A percentile compares a stretch with the other conserved stretches of the same genome.
Evolutionary conservation across 1,139 yeast species (phyloP).

Genomic region (Protomyces inouyei): DNA sequence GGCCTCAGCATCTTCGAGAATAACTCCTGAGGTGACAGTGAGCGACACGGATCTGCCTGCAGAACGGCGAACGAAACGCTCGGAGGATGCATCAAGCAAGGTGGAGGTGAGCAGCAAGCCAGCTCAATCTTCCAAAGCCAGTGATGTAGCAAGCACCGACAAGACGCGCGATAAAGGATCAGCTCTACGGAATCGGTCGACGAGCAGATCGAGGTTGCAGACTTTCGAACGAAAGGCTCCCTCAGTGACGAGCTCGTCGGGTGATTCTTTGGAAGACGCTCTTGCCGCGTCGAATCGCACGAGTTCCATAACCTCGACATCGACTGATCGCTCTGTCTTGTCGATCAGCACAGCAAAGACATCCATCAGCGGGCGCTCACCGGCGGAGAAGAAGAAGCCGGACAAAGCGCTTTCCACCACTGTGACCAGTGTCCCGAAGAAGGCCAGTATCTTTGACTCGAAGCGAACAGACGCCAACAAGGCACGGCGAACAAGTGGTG

Average conservation of each 20-base stretch:
- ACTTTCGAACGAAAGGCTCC: not conserved
- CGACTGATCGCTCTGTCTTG: conserved; percentile 5
- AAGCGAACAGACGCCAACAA: not conserved
- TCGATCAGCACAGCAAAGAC: conserved; percentile 5
- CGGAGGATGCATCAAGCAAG: not conserved
- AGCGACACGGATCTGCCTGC: not conserved
- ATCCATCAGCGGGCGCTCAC: not conserved
- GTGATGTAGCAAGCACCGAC: too few relatives aligned
- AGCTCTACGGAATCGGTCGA: not conserved
- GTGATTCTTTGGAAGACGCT: not conserved
- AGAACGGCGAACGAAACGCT: not conserved
- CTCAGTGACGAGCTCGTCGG: not conserved
- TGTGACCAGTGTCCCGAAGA: not conserved
- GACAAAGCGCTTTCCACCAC: not conserved
- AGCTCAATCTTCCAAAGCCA: too few relatives aligned
- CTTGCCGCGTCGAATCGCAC: not conserved
- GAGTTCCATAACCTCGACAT: conserved; percentile 12
- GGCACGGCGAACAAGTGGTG: not conserved
- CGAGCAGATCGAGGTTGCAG: not conserved
- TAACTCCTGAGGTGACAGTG: not conserved
- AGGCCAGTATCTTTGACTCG: not conserved
- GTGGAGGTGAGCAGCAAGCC: not conserved
- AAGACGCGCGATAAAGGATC: not conserved
- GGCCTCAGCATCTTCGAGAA: not conserved
- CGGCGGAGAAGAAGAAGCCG: not conserved